Base-by-base conservation (phyloP, 2,329 filamentous ascomycete species). In the Talaromyces sp. region DNA sequence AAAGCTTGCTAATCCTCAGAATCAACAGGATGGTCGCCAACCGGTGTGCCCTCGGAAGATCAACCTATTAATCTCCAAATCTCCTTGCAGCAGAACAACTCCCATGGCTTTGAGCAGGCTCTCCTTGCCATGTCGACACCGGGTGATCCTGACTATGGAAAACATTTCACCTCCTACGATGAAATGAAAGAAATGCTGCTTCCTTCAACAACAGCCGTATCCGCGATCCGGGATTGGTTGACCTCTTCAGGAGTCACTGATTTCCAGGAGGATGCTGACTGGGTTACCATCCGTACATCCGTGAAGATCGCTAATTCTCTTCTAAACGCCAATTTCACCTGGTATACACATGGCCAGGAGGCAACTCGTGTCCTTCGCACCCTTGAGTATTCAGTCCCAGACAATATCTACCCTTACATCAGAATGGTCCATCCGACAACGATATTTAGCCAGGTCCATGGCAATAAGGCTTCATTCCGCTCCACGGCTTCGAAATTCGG, bases 391-490 rank as follows among this genome's bases (percentile, higher is more conserved):
- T 89, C 86, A 0, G 81, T 91, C 1, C 89, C 88, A 0, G 78
- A 79, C 60, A 75, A 81, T 0, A 74, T 91, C 8, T 80, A 81
- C 60, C 70, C 78, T 51, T 80, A 86, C 70, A 81, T 91, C 65
- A 84, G 86, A 65, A 81, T 89, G 72, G 85, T 90, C 58, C 86
- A 89, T 73, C 88, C 88, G 0, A 90, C 88, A 0, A 90, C 85
- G 4, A 81, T 84, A 38, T 90, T 90, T 65, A 29, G 58, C 58
- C 15, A 29, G 22, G 17, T 61, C n/a, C 38, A n/a, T 49, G 38
- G 40, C 17, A 47, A 47, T 40, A 38, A 43, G 15, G 19, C 27
- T 29, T 31, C 25, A n/a, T 61, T 29, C 34, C 58, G 58, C 58
- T 45, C 25, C 8, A 25, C 27, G 58, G 40, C 31, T 11, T 61